Percentiles rank a stretch among this genome's conserved stretches.
Evolutionary conservation across 129 eudicot species (phyloP).

Genomic region (Oenanthe sinensis): DNA sequence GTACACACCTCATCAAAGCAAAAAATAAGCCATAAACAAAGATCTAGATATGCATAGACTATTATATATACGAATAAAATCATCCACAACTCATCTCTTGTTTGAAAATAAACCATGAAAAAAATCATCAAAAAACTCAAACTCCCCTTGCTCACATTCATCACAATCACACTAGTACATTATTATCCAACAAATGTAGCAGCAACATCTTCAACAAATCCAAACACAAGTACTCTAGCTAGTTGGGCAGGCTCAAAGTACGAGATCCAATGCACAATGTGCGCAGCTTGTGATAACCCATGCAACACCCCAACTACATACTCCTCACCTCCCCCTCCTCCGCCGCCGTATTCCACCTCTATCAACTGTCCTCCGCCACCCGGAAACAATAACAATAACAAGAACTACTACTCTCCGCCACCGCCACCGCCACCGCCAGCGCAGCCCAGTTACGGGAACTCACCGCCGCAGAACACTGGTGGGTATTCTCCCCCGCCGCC

Average conservation of each 20-base stretch:
- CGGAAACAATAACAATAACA: background rate
- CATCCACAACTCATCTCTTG: background rate
- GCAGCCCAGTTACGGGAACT: conserved; percentile 26
- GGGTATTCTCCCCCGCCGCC: conserved; percentile 50
- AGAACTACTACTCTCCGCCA: conserved; percentile 33
- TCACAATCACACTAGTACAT: background rate
- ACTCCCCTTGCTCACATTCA: background rate
- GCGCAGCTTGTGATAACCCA: conserved; percentile 84
- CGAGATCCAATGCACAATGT: conserved; percentile 85
- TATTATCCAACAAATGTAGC: conserved; percentile 6
- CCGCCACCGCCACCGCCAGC: conserved; percentile 65
- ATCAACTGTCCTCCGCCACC: conserved; percentile 39
- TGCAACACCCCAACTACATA: conserved; percentile 24
- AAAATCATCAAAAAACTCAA: background rate
- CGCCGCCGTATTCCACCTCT: conserved; percentile 53
- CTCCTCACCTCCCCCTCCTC: conserved; percentile 38
- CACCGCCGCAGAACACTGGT: conserved; percentile 24
- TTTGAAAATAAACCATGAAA: background rate
- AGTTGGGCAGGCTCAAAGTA: conserved; percentile 64
- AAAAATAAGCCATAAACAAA: background rate
- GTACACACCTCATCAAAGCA: background rate
- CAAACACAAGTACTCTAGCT: background rate
- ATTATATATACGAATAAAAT: background rate
- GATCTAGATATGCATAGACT: no score
- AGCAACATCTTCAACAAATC: background rate